A percentile compares a stretch with the other conserved stretches of the same genome.
These are phyloP conservation scores for Pezicula radicicola DNA, from an alignment of 2,329 filamentous ascomycete species.

Conservation along the genomic window DNA sequence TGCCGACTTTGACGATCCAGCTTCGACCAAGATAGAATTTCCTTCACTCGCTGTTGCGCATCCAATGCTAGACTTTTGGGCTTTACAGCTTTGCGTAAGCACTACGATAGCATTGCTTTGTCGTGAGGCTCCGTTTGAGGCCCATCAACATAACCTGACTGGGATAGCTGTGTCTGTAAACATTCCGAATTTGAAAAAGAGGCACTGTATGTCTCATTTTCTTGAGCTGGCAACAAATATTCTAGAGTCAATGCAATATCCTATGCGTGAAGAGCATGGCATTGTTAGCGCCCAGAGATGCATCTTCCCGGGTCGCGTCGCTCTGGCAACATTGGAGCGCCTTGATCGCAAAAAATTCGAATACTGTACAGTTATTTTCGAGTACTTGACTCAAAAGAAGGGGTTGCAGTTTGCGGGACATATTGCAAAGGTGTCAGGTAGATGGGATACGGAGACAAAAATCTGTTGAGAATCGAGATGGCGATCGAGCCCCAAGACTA, in stretches of 20 bases:
- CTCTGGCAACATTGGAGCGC: too few species aligned
- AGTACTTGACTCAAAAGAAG: too few species aligned
- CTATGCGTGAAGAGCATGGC: background rate
- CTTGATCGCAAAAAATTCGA: too few species aligned
- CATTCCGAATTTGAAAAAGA: background rate
- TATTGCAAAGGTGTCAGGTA: too few species aligned
- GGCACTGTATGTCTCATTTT: background rate
- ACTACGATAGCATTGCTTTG: background rate
- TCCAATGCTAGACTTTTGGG: background rate
- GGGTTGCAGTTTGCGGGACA: too few species aligned
- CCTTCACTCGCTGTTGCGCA: background rate
- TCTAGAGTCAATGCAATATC: background rate
- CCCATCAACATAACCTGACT: background rate
- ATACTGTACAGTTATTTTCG: too few species aligned
- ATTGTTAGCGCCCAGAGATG: background rate
- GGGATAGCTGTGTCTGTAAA: background rate
- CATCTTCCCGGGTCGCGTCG: too few species aligned
- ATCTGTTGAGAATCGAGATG: too few species aligned
- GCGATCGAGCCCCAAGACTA: too few species aligned
- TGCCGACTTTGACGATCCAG: background rate
- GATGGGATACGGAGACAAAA: too few species aligned
- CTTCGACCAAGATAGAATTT: background rate
- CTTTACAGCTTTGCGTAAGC: background rate
- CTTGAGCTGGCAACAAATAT: background rate
- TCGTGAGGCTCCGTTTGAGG: too few species aligned